A percentile compares a stretch with the other conserved stretches of the same genome.
These are phyloP conservation scores for Ceratobasidium sp. DNA, from an alignment of 1,284 basidiomycete species.

Conservation along the genomic window DNA sequence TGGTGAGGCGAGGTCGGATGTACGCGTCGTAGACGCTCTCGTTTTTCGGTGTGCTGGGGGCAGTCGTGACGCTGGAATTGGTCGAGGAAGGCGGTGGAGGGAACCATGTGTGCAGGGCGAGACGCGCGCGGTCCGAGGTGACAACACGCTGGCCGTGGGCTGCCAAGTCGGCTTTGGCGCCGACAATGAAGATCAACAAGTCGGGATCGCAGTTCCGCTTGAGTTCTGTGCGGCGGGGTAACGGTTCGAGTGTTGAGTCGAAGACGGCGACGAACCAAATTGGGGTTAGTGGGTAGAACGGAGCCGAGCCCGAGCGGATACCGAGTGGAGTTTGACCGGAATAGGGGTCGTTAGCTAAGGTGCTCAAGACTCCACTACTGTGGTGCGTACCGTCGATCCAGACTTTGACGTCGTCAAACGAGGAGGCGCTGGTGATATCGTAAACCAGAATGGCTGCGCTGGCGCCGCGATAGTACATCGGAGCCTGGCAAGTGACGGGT, in stretches of 20 bases:
- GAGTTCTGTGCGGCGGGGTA: constrained; percentile 67
- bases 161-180: constrained; percentile 85
- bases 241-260: constrained; percentile 21
- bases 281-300: constrained; percentile 16
- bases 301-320: constrained; percentile 31
- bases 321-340: constrained; percentile 28
- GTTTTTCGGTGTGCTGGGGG: constrained; percentile 34
- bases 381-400: constrained; percentile 84
- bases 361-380: constrained; percentile 11
- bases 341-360: constrained; percentile 38
- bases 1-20: constrained; percentile 83
- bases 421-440: constrained; percentile 92
- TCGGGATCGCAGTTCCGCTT: constrained; percentile 87
- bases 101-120: constrained; percentile 84
- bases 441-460: constrained; percentile 97
- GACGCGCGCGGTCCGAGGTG: constrained; percentile 62
- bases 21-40: constrained; percentile 59
- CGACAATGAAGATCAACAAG: constrained; percentile 91
- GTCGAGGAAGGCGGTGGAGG: constrained; percentile 69
- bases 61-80: constrained; percentile 50
- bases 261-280: constrained; percentile 25
- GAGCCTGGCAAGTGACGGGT: too few relatives aligned
- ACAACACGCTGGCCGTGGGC: constrained; percentile 63
- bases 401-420: constrained; percentile 90
- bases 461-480: constrained; percentile 99